These are phyloP conservation scores for Xylariomycetidae sp. DNA, from an alignment of 2,329 filamentous ascomycete species.

Conservation along the genomic window DNA sequence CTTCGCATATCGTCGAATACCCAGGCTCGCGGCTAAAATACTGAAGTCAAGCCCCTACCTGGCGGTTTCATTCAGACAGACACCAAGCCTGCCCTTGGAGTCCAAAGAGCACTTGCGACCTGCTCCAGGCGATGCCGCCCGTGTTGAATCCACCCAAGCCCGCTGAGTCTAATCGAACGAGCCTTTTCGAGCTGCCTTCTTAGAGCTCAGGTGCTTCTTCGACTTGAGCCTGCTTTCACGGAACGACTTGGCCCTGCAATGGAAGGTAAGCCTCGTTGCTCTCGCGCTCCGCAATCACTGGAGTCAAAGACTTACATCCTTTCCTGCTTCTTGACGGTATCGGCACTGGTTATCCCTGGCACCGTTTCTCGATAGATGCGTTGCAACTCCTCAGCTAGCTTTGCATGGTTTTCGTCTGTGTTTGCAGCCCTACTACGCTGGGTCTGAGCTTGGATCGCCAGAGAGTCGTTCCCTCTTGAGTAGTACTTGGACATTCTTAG, in stretches of 20 bases:
- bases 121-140: too few relatives aligned
- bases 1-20: too few relatives aligned
- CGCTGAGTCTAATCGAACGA: too few relatives aligned
- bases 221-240: conserved; percentile 37
- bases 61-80: too few relatives aligned
- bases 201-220: conserved; percentile 44
- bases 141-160: too few relatives aligned
- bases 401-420: conserved; percentile 44
- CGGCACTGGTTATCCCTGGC: conserved; percentile 38
- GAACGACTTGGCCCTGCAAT: conserved; percentile 38
- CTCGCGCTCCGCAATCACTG: too few relatives aligned
- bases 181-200: conserved; percentile 42
- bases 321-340: conserved; percentile 43
- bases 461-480: conserved; percentile 41
- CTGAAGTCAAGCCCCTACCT: too few relatives aligned
- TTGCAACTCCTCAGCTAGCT: conserved; percentile 42
- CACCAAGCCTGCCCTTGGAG: too few relatives aligned
- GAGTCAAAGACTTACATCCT: conserved; percentile 34
- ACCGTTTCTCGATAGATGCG: conserved; percentile 41
- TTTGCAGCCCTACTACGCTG: conserved; percentile 47
- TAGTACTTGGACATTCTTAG: conserved; percentile 51
- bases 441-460: conserved; percentile 50
- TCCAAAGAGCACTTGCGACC: too few relatives aligned
- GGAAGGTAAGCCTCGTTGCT: too few relatives aligned
- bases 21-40: too few relatives aligned